These are phyloP conservation scores for Acanthamoeba sp. DNA, from an alignment of 208 protist species.

Conservation along the genomic window DNA sequence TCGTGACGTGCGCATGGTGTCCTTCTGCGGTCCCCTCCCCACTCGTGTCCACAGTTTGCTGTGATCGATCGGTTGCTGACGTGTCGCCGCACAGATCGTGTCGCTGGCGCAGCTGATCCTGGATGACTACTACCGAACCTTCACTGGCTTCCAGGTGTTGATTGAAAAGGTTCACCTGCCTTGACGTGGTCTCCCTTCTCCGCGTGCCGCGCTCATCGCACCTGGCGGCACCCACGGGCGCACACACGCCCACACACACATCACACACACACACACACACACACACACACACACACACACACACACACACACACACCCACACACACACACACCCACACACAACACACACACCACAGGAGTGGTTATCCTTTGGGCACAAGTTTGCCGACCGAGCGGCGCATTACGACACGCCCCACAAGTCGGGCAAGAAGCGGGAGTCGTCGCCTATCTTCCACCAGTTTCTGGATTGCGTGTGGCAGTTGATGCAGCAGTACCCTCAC, in stretches of 20 bases:
- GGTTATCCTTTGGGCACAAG: slow-evolving; percentile 92
- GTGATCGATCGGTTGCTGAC: not conserved
- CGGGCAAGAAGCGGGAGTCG: slow-evolving; percentile 79
- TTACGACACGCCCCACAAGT: slow-evolving; percentile 34
- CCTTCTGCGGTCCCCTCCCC: no score
- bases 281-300: no score
- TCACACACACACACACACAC: no score
- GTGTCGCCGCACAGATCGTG: not conserved
- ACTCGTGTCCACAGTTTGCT: not conserved
- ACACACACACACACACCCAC: no score
- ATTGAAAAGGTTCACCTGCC: slow-evolving; percentile 89
- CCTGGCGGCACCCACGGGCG: no score
- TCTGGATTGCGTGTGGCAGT: slow-evolving; percentile 96
- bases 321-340: no score
- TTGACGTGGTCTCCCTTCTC: no score
- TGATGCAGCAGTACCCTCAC: slow-evolving; percentile 94
- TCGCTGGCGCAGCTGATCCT: slow-evolving; percentile 91
- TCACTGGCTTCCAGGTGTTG: slow-evolving; percentile 92
- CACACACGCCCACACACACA: no score
- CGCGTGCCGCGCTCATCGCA: no score
- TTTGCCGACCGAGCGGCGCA: slow-evolving; percentile 91
- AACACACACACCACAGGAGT: slow-evolving; percentile 82
- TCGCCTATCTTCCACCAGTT: slow-evolving; percentile 93
- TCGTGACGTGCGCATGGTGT: no score
- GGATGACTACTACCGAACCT: slow-evolving; percentile 93